Evolutionary conservation across 2,329 filamentous ascomycete genomes (phyloP), one percentile per base, ranked within the genome.

Genomic region (Diplodia sapinea): DNA sequence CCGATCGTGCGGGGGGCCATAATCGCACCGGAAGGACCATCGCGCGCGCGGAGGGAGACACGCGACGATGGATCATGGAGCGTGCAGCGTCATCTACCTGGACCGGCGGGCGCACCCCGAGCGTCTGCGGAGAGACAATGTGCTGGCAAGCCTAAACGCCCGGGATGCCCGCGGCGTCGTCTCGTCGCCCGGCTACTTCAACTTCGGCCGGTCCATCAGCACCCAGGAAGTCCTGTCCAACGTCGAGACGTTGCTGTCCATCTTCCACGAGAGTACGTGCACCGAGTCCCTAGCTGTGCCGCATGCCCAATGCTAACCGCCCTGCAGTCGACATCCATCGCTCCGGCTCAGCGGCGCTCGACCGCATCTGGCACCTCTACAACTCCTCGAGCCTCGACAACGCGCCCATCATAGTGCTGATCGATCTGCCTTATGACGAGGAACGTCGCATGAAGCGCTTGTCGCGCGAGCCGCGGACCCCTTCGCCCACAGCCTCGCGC

Each of bases 21-120:
- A 67, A 67, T 54, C 56, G 49, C 66, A 67, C 49, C 31, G 17
- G 26, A 47, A 63, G 65, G 43, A 29, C 65, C 54, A 54, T 61
- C 55, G 65, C 65, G 65, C 66, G 49, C 49, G 56, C 56, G 56
- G 47, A 55, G 38, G 56, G 66, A 59, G 29, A 52, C 56, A 62
- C 66, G 66, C 66, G 66, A 67, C 69, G 40, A 81, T 81, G 79
- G 78, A 80, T 68, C 78, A 80, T 78, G 79, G 78, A 72, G 75
- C 77, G 68, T 81, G 79, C 74, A 80, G 80, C 73, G 75, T 81
- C 63, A 78, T 81, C 69, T 81, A 81, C 74, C 74, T 81, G 70
- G 79, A 81, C 72, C 76, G 79, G 61, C 77, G 79, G 65, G 79
- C 79, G 68, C 75, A 78, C 70, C 78, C 79, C 68, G 78, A 79